phyloP scores from a whole-genome alignment of 257 asterid species.

The Penstemon newberryi region DNA sequence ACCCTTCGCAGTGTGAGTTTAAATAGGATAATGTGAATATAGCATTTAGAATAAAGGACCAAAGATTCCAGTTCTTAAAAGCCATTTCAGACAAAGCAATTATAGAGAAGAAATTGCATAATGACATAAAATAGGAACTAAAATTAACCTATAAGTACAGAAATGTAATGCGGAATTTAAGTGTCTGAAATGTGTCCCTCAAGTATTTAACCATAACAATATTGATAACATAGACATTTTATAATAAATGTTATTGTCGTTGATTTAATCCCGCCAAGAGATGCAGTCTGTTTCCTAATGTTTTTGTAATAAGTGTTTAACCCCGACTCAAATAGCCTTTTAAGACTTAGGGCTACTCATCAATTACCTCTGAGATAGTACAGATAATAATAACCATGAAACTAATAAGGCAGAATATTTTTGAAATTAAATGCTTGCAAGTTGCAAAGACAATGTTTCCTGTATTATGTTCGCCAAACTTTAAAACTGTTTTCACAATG shows the following conservation, averaged over 20 bases:
- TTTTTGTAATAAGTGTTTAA: no score
- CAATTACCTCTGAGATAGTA: background rate
- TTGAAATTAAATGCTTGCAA: background rate
- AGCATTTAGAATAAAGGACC: background rate
- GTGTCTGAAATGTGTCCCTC: background rate
- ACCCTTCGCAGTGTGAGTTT: background rate
- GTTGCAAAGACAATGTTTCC: background rate
- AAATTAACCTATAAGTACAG: background rate
- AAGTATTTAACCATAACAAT: background rate
- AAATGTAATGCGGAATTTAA: background rate
- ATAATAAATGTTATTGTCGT: no score
- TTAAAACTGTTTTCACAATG: background rate
- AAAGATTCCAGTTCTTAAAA: background rate
- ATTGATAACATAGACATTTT: no score
- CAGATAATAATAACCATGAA: background rate
- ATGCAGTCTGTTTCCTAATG: no score
- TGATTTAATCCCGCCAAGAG: no score
- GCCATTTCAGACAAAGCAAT: constrained; percentile 1
- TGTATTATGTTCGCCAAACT: background rate
- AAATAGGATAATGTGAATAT: background rate
- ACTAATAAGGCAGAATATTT: background rate
- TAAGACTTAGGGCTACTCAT: background rate
- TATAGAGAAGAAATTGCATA: background rate
- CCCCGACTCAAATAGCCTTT: background rate
- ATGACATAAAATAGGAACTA: background rate